Conservation (phyloP, 495 filamentous ascomycete species). For the Trichoderma reesei region DNA sequence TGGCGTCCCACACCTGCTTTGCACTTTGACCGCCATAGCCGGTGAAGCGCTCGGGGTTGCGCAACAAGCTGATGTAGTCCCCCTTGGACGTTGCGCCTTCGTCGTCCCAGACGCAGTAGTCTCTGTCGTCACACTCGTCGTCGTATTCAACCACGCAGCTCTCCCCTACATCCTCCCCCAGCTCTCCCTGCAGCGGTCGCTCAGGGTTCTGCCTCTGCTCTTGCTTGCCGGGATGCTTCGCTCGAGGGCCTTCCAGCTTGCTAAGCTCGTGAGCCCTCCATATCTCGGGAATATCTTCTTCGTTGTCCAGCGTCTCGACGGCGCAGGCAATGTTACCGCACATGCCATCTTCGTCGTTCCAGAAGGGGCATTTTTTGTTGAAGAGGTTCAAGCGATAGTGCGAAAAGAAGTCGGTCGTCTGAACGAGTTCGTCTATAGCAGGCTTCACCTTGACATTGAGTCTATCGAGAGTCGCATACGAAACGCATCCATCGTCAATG, state of each 20-base stretch:
- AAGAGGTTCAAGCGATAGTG: constrained; percentile 97
- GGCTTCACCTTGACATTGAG: constrained; percentile 72
- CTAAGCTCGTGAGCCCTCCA: constrained; percentile 90
- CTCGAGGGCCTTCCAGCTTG: constrained; percentile 86
- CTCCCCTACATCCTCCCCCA: constrained; percentile 83
- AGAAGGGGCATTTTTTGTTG: constrained; percentile 90
- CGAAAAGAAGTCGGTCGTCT: constrained; percentile 91
- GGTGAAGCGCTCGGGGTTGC: constrained; percentile 92
- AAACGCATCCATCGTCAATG: constrained; percentile 82
- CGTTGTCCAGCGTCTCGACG: constrained; percentile 92
- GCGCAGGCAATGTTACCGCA: constrained; percentile 97
- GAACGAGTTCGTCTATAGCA: constrained; percentile 70
- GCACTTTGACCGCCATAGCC: constrained; percentile 79
- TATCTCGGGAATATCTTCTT: constrained; percentile 81
- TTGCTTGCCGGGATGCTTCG: constrained; percentile 70
- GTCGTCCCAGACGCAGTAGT: constrained; percentile 96
- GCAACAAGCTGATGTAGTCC: constrained; percentile 89
- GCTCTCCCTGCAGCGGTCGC: constrained; percentile 66
- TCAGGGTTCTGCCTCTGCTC: constrained; percentile 58
- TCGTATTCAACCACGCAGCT: constrained; percentile 96
- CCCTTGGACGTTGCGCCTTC: constrained; percentile 78
- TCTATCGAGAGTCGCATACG: constrained; percentile 77
- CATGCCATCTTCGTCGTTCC: constrained; percentile 86
- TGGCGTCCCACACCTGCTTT: constrained; percentile 86
- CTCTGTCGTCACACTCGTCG: constrained; percentile 93